Base-by-base conservation (phyloP, 495 filamentous ascomycete genomes). In the Talaromyces borbonicus region DNA sequence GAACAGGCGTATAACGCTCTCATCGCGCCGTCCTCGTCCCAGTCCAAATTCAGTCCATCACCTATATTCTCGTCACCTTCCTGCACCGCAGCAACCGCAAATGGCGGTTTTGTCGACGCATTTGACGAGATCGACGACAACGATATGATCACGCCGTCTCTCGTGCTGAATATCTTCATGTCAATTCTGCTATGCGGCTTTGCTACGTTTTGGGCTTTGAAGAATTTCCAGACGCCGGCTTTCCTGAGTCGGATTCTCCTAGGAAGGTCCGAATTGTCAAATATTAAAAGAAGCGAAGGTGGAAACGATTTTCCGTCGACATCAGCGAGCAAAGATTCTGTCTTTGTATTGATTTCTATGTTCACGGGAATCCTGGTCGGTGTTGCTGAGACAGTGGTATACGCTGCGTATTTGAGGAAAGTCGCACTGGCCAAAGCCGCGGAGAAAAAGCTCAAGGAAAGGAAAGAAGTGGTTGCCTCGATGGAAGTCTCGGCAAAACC, bases 311-410 rank as follows among this genome's bases (percentile, higher is more conserved):
- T 83, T 0, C 74, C 92, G 31, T 90, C 85, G 85, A 71, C 87
- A 14, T 75, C 74, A 20, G 81, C 80, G 1, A 67, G 65, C 8
- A 59, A 58, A 4, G 63, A 69, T 45, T 56, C 65, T 11, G 60
- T 68, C 19, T 52, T 57, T 15, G 66, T 72, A 11, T 36, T 72
- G 3, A n/a, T 71, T 5, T 60, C 66, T 23, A 35, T 73, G 8
- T 58, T 61, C 50, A 62, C 56, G 19, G 67, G 65, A 19, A 14
- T 71, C 29, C 49, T 85, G 15, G 86, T 96, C 18, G 89, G 82
- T 3, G 68, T 93, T 36, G 90, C 88, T 4, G 92, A 98, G 61
- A 82, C 92, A 8, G 80, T 81, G 18, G 78, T 97, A 29, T 96
- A 97, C 62, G 79, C 75, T 8, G 86, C 87, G 5, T 98, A 95